Conservation (phyloP, 495 filamentous ascomycete species). For the Penicillium daleae region DNA sequence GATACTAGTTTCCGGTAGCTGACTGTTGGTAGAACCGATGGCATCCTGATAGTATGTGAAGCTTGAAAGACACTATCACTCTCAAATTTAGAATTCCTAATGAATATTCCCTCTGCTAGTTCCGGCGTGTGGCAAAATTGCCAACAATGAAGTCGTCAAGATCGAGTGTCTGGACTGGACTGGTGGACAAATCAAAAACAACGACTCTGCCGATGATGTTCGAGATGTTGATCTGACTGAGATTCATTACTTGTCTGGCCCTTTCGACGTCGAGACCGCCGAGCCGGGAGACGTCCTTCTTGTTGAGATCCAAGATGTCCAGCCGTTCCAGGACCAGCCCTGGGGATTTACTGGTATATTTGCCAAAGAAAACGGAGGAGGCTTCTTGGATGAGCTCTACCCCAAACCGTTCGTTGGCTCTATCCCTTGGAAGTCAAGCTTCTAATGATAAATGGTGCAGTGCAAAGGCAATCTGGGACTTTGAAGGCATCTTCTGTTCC, state of each 20-base stretch:
- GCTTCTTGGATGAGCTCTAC: constrained; percentile 89
- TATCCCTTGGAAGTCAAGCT: not conserved
- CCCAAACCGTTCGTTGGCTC: constrained; percentile 65
- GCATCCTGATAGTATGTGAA: constrained; percentile 80
- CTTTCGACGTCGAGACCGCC: constrained; percentile 87
- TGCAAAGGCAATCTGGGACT: constrained; percentile 98
- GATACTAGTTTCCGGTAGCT: not conserved
- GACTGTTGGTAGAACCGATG: constrained; percentile 73
- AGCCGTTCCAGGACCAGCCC: constrained; percentile 82
- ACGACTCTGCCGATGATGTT: constrained; percentile 88
- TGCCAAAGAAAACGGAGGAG: constrained; percentile 80
- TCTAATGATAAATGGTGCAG: constrained; percentile 35
- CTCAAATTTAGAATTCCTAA: not conserved
- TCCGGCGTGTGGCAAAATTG: constrained; percentile 74
- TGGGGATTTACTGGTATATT: constrained; percentile 96
- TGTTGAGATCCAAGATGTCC: constrained; percentile 95
- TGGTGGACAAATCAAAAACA: constrained; percentile 87
- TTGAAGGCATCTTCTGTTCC: constrained; percentile 92
- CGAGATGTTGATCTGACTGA: constrained; percentile 81
- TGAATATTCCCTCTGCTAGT: constrained; percentile 53
- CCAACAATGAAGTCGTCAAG: constrained; percentile 87
- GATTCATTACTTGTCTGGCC: constrained; percentile 87
- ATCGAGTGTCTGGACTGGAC: constrained; percentile 93
- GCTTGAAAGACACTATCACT: not conserved
- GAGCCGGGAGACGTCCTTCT: constrained; percentile 85